Evolutionary conservation across 495 filamentous ascomycete species (phyloP), one percentile per base, ranked within the genome.

Genomic region (Cercophora samala): DNA sequence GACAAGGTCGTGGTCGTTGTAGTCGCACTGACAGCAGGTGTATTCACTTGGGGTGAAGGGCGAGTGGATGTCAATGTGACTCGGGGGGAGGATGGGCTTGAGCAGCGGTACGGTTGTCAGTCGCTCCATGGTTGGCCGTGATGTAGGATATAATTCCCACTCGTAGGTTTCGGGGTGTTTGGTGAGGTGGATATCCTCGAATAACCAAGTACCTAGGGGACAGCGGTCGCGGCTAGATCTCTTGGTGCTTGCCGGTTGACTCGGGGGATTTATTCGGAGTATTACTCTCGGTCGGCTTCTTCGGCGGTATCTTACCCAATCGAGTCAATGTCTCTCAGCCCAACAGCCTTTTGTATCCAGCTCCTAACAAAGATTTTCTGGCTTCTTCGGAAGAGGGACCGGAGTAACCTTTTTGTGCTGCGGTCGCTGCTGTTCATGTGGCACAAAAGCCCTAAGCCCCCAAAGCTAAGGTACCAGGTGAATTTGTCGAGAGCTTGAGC

Each of bases 371-470:
- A 13, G 4, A 29, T 0, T 46, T 3, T 46, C 37, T 46, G 37
- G 37, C 54, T 21, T 18, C 19, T 56, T 46, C 37, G 54, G 22
- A 24, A 56, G n/a, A 56, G 58, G 58, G 58, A 60, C 58, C 58
- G 58, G 58, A 60, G 58, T 60, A 60, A 18, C 26, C n/a, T 60
- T 29, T 25, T 26, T n/a, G 58, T 18, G 58, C 58, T 25, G 6
- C 18, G n/a, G 23, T 18, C 4, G 8, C 22, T 23, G 23, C 37
- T 13, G 37, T 13, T 11, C 37, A 5, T 46, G 37, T 18, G 37
- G 8, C 13, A 46, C 37, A 46, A 46, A 46, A 46, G 37, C 37
- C 37, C 6, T 13, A 3, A 46, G 1, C 13, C 15, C 9, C 37
- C 37, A 46, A 46, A n/a, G n/a, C n/a, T n/a, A n/a, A n/a, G n/a